Percentiles rank a stretch among this genome's conserved stretches.
These are phyloP conservation scores for Lepidium africanum DNA, from an alignment of 345 rosid species.

Conservation along the genomic window DNA sequence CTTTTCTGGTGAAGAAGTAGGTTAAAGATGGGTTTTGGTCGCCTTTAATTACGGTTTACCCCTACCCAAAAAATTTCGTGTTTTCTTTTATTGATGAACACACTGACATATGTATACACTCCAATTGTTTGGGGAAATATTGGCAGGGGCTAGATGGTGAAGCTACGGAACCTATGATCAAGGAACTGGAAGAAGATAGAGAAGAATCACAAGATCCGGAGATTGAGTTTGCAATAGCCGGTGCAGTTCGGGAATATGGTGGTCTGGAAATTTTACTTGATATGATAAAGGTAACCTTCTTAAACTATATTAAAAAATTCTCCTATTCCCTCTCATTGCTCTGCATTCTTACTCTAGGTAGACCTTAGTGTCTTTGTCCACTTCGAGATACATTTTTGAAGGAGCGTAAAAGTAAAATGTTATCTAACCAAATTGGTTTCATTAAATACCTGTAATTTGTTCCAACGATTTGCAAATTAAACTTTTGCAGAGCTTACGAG, in stretches of 20 bases:
- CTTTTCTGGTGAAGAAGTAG: constrained; percentile 2
- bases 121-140: constrained; percentile 8
- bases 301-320: background rate
- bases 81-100: background rate
- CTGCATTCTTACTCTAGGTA: constrained; percentile 2
- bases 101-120: background rate
- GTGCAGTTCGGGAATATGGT: constrained; percentile 90
- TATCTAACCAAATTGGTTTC: background rate
- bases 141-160: constrained; percentile 95
- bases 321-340: background rate
- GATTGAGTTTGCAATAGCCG: constrained; percentile 95
- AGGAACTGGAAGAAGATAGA: constrained; percentile 98
- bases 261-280: constrained; percentile 84
- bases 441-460: background rate
- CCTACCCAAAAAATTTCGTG: background rate
- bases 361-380: background rate
- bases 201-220: constrained; percentile 99
- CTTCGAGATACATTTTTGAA: background rate
- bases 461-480: background rate
- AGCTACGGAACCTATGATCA: constrained; percentile 99
- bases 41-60: background rate
- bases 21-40: constrained; percentile 7
- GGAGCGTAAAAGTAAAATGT: constrained; percentile 6
- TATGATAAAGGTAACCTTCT: constrained; percentile 77
- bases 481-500: constrained; percentile 58